A percentile compares a stretch with the other conserved stretches of the same genome.
Conservation (phyloP, 2,329 filamentous ascomycete species). For the Zymoseptoria tritici region DNA sequence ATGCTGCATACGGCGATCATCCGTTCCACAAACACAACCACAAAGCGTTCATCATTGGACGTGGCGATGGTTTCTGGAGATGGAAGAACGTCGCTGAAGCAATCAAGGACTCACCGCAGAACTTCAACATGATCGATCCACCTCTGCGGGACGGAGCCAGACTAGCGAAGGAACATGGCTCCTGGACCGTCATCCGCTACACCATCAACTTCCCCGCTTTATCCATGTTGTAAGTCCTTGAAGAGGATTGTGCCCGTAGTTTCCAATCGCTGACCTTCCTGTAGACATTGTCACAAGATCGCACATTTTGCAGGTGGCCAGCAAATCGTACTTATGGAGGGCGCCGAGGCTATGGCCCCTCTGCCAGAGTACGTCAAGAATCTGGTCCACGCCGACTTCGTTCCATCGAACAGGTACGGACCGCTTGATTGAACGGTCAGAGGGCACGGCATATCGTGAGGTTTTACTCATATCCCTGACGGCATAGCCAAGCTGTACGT, state of each 20-base stretch:
- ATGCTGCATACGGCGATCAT: slow-evolving; percentile 19
- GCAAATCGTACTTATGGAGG: slow-evolving; percentile 16
- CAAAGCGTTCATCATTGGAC: slow-evolving; percentile 23
- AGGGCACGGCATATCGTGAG: too few species aligned
- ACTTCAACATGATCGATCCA: slow-evolving; percentile 14
- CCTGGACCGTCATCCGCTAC: slow-evolving; percentile 15
- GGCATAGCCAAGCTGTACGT: too few species aligned
- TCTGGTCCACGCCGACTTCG: slow-evolving; percentile 15
- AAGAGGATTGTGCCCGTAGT: too few species aligned
- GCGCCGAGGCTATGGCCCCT: slow-evolving; percentile 11
- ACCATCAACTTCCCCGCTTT: slow-evolving; percentile 15
- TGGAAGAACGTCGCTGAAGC: slow-evolving; percentile 17
- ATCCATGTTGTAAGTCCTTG: slow-evolving; percentile 9
- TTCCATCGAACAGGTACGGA: slow-evolving; percentile 15
- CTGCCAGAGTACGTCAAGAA: slow-evolving; percentile 15
- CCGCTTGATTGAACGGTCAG: slow-evolving; percentile 8
- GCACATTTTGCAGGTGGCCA: slow-evolving; percentile 14
- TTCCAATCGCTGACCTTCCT: too few species aligned
- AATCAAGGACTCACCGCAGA: slow-evolving; percentile 6
- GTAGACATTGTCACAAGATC: neutral
- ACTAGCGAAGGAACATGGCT: slow-evolving; percentile 8
- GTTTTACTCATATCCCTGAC: too few species aligned
- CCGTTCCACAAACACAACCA: slow-evolving; percentile 27
- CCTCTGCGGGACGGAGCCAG: slow-evolving; percentile 12
- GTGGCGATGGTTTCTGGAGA: slow-evolving; percentile 20